Evolutionary conservation across 345 rosid species (phyloP).

Genomic region (Hypericum perforatum): DNA sequence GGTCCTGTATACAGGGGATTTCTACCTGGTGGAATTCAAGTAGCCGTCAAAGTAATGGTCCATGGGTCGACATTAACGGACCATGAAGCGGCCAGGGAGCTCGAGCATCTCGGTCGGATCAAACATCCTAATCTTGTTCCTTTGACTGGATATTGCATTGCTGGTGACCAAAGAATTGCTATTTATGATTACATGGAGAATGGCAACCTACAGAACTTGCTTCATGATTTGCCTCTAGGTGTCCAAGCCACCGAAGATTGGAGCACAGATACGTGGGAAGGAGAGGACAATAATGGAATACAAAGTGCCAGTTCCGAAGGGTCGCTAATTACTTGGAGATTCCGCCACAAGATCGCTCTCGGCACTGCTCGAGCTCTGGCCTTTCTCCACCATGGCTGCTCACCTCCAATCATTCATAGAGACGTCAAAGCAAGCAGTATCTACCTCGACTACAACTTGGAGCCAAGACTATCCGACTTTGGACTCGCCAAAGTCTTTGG

Average conservation of each 20-base stretch:
- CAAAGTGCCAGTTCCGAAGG: constrained; percentile 57
- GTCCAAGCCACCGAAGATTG: constrained; percentile 73
- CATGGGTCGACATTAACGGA: constrained; percentile 82
- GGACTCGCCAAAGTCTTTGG: constrained; percentile 85
- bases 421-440: constrained; percentile 89
- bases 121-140: constrained; percentile 91
- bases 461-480: constrained; percentile 83
- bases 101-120: constrained; percentile 78
- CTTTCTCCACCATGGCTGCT: constrained; percentile 92
- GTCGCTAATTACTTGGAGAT: constrained; percentile 60
- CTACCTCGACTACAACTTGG: constrained; percentile 69
- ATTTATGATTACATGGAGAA: constrained; percentile 96
- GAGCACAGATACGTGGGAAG: constrained; percentile 87
- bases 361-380: constrained; percentile 91
- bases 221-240: constrained; percentile 81
- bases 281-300: constrained; percentile 45
- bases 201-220: constrained; percentile 85
- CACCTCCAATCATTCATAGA: constrained; percentile 72
- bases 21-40: constrained; percentile 89
- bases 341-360: constrained; percentile 74
- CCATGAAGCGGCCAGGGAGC: constrained; percentile 84
- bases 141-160: constrained; percentile 78
- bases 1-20: constrained; percentile 92
- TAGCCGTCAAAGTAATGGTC: constrained; percentile 86
- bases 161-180: constrained; percentile 89